Percentiles rank a stretch among this genome's conserved stretches.
Conservation (phyloP, 2,329 filamentous ascomycete species). For the Paraphaeosphaeria sporulosa region DNA sequence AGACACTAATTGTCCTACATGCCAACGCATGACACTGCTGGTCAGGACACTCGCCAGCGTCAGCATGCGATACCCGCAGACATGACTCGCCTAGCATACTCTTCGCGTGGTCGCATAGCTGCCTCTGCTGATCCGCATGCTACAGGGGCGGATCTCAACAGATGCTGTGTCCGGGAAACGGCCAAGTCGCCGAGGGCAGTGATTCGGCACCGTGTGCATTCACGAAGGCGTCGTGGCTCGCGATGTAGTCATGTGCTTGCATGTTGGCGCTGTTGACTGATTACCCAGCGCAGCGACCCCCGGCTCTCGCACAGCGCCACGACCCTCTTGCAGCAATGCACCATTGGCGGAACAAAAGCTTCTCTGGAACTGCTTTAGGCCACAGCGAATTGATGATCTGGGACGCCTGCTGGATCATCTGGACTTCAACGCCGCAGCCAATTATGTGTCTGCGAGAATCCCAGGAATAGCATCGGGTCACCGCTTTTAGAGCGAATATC, state of each 20-base stretch:
- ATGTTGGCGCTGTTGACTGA: neutral
- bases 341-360: neutral
- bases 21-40: neutral
- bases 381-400: neutral
- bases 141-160: neutral
- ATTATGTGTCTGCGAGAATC: neutral
- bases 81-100: neutral
- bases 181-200: neutral
- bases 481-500: neutral
- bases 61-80: neutral
- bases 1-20: neutral
- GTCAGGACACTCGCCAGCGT: neutral
- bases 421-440: neutral
- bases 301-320: neutral
- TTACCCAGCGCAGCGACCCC: neutral
- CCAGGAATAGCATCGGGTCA: neutral
- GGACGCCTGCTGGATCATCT: neutral
- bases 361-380: neutral
- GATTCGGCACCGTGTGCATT: neutral
- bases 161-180: slow-evolving; percentile 5
- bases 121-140: neutral
- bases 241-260: neutral
- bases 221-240: neutral
- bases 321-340: neutral
- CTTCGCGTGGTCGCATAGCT: neutral